These are phyloP conservation scores for Apiotrichum siamense DNA, from an alignment of 1,284 basidiomycete species.

Conservation along the genomic window DNA sequence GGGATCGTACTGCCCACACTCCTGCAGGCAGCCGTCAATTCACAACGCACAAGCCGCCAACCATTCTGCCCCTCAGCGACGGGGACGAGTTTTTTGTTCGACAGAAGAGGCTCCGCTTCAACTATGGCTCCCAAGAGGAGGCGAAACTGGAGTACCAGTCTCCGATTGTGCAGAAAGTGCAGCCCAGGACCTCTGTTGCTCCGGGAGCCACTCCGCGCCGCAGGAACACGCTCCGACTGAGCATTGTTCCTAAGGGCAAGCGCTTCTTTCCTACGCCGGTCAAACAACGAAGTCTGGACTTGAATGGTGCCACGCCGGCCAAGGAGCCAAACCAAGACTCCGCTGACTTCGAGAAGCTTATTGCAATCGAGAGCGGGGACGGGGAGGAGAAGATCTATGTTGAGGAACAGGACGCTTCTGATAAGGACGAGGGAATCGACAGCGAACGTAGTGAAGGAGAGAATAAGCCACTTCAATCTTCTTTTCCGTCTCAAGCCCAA, in stretches of 20 bases:
- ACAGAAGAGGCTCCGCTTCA: slow-evolving; percentile 43
- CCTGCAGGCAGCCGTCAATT: slow-evolving; percentile 13
- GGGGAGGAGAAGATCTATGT: slow-evolving; percentile 41
- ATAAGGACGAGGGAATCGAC: slow-evolving; percentile 2
- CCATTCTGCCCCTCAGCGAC: slow-evolving; percentile 23
- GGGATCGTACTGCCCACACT: slow-evolving; percentile 11
- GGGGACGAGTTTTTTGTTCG: slow-evolving; percentile 38
- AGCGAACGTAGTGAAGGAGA: too few relatives aligned
- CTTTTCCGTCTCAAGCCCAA: not conserved
- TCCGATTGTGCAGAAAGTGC: slow-evolving; percentile 1
- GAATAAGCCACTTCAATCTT: slow-evolving; percentile 4
- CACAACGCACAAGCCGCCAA: slow-evolving; percentile 20
- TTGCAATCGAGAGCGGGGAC: slow-evolving; percentile 33
- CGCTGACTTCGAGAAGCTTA: slow-evolving; percentile 11
- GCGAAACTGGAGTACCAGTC: slow-evolving; percentile 1
- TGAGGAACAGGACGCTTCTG: slow-evolving; percentile 27
- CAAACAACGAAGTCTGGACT: slow-evolving; percentile 11
- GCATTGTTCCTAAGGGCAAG: slow-evolving; percentile 37
- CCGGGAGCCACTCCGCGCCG: not conserved
- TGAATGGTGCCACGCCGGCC: not conserved
- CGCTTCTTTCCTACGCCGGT: slow-evolving; percentile 37
- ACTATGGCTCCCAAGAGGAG: slow-evolving; percentile 23
- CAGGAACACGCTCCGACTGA: slow-evolving; percentile 26
- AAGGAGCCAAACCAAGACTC: slow-evolving; percentile 9
- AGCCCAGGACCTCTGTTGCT: not conserved